Base-by-base conservation (phyloP, 2,329 filamentous ascomycete species). In the Pseudogymnoascus sp. region DNA sequence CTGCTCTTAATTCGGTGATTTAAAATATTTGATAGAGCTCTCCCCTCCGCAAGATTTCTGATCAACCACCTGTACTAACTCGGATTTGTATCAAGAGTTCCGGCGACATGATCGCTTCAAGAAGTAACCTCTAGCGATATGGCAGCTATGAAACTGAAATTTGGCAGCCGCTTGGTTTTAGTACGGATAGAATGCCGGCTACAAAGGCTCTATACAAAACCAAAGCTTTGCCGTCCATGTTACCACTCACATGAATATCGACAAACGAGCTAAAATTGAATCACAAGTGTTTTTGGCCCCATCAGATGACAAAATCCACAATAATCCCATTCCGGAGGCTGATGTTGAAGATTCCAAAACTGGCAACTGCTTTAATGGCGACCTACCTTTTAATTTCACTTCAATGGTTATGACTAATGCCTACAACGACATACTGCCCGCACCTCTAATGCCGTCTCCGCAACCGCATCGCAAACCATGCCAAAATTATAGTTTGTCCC, bases 401-500 rank as follows among this genome's bases (percentile, higher is more conserved):
- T 10, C 44, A 13, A 33, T 33, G 47, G 26, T 13, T 19, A 13
- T 19, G 26, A 10, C n/a, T n/a, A n/a, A 56, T 19, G 26, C 47
- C 19, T 8, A 33, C 6, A 33, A 14, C 5, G n/a, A 13, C 21
- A 56, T 56, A 31, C n/a, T 33, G 31, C 8, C 26, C 10, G 10
- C 47, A 6, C 26, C 8, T 33, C 31, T 56, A 56, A 10, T 56
- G 47, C 47, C 26, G 47, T 19, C 47, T 56, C 14, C 47, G 47
- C 47, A 56, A 56, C 2, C 47, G 31, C 26, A 13, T 56, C n/a
- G n/a, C 47, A 19, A 56, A 31, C 8, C 2, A 56, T 19, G 8
- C 8, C n/a, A 56, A 56, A 5, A 74, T 81, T 50, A 69, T 89
- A 40, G 78, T 87, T 2, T 85, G 82, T 61, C 86, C 86, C 0